Evolutionary conservation across 441 rosid species (phyloP).

Genomic region (Hura crepitans): DNA sequence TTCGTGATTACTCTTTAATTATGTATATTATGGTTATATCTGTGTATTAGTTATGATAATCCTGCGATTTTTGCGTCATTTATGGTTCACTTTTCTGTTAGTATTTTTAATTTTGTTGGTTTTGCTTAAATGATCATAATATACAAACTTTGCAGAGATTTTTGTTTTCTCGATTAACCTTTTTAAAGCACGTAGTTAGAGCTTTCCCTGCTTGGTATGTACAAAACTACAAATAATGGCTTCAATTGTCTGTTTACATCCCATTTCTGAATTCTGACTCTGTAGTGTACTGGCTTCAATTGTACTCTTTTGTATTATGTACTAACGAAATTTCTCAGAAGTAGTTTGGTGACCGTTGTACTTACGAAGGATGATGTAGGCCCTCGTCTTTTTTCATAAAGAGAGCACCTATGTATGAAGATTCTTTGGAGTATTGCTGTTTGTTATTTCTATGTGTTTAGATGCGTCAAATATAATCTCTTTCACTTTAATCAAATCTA

Average conservation of each 20-base stretch:
- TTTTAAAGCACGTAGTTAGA: neutral
- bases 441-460: too few species aligned
- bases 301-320: too few species aligned
- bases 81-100: neutral
- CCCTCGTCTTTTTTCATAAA: neutral
- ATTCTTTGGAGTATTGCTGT: too few species aligned
- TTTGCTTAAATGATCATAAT: neutral
- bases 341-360: neutral
- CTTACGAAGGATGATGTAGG: neutral
- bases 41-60: neutral
- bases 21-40: neutral
- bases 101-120: neutral
- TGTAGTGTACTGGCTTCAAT: neutral
- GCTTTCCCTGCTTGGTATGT: neutral
- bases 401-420: neutral
- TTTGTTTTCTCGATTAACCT: neutral
- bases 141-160: neutral
- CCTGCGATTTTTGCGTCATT: neutral
- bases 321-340: neutral
- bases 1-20: constrained; percentile 15
- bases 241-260: neutral
- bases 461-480: too few species aligned
- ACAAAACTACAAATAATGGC: neutral
- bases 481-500: too few species aligned
- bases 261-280: neutral